Base-by-base conservation (phyloP, 164 flowering plant genomes). In the Macadamia tetraphylla region DNA sequence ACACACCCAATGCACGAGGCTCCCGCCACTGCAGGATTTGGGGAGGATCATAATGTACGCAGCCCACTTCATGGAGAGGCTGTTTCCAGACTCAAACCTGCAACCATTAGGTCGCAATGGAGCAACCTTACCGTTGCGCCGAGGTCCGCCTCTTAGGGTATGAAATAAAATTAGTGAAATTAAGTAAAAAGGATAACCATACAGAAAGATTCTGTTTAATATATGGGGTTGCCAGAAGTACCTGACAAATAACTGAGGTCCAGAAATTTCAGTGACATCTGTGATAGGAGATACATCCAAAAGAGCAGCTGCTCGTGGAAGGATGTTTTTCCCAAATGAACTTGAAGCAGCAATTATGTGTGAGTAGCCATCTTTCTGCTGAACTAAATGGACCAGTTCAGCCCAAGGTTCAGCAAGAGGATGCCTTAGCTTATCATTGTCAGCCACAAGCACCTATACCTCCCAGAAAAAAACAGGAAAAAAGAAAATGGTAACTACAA, bases 361-460 rank as follows among this genome's bases (percentile, higher is more conserved):
- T 0, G 99, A 88, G 72, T 84, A 92, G 52, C 80, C 75, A 32
- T 84, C 84, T 66, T 72, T 80, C 69, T 82, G 82, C 76, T 90
- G 98, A 81, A 91, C 89, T 70, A 86, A 68, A 48, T 85, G 88
- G 71, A 92, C 79, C 66, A 95, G 71, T 77, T 82, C 83, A 64
- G 97, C 94, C 96, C 98, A 95, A 60, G 97, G 87, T 79, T 95
- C 99, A 18, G 99, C 98, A 46, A 91, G 77, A 62, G 96, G 87
- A 72, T 89, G 74, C 59, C 60, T 64, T 70, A 92, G 85, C 52
- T 74, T 82, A 63, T 92, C 94, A 4, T 91, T 81, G 79, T 95
- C 96, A 66, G 97, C 98, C 60, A 95, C 80, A 75, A 95, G 91
- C 58, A 95, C 97, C 97, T 94, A 69, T 23, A 75, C 18, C 60